phyloP scores from a whole-genome alignment of 2,329 filamentous ascomycete species.

The Trichothecium roseum region DNA sequence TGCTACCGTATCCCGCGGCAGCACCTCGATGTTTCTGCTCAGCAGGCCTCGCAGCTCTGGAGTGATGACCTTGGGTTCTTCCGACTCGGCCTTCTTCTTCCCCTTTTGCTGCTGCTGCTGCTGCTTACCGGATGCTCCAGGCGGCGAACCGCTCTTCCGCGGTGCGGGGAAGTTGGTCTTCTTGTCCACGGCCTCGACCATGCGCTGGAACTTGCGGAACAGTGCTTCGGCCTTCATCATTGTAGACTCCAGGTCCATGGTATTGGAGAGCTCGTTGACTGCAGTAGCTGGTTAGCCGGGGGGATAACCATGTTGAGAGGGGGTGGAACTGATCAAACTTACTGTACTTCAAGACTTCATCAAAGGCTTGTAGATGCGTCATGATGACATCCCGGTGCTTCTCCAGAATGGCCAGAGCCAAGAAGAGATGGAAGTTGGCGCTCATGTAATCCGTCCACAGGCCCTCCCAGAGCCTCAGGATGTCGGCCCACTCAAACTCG shows the following conservation, averaged over 20 bases:
- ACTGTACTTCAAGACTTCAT: constrained; percentile 96
- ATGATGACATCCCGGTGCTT: constrained; percentile 96
- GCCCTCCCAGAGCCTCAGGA: constrained; percentile 81
- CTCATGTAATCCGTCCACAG: constrained; percentile 90
- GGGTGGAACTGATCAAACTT: constrained; percentile 10
- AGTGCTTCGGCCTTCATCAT: constrained; percentile 81
- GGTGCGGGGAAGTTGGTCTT: constrained; percentile 70
- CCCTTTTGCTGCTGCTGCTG: constrained; percentile 5
- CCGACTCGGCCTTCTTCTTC: constrained; percentile 29
- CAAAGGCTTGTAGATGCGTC: constrained; percentile 85
- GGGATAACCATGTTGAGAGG: neutral
- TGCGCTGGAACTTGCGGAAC: constrained; percentile 78
- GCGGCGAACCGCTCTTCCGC: constrained; percentile 13
- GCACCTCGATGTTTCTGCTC: constrained; percentile 34
- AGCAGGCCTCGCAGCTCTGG: constrained; percentile 45
- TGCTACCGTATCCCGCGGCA: constrained; percentile 25
- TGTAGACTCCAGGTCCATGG: constrained; percentile 81
- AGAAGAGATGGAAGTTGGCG: constrained; percentile 87
- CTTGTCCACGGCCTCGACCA: constrained; percentile 86
- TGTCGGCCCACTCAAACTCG: constrained; percentile 84
- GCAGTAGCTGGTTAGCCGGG: constrained; percentile 3
- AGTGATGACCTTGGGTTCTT: constrained; percentile 34
- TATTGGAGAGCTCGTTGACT: constrained; percentile 93
- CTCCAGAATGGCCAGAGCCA: constrained; percentile 88
- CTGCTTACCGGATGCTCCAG: constrained; percentile 7